Conservation (phyloP, 1,139 yeast species). For the Meyerozyma carpophila region DNA sequence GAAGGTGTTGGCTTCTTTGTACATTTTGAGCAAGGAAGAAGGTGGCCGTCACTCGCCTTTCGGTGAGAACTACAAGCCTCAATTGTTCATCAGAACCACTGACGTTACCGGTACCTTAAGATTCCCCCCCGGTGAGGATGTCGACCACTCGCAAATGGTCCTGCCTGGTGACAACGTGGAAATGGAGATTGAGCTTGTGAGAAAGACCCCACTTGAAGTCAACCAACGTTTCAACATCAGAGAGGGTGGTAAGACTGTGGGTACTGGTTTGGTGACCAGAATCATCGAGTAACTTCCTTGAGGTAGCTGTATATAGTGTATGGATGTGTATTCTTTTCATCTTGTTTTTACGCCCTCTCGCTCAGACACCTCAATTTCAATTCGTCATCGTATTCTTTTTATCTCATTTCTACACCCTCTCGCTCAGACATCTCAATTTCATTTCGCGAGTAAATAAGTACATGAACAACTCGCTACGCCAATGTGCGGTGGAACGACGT, state of each 20-base stretch:
- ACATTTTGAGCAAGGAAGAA: constrained; percentile 91
- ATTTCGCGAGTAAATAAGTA: neutral
- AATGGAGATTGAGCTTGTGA: constrained; percentile 87
- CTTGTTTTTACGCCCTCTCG: neutral
- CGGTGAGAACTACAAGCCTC: constrained; percentile 97
- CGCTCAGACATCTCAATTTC: neutral
- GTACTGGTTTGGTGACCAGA: constrained; percentile 96
- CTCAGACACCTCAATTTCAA: no score
- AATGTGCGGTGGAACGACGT: constrained; percentile 10
- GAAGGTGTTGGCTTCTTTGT: constrained; percentile 89
- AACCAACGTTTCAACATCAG: constrained; percentile 98
- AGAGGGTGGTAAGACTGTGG: constrained; percentile 99
- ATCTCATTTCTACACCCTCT: neutral
- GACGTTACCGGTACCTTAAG: constrained; percentile 88
- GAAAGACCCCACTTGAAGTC: constrained; percentile 90
- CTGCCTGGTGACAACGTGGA: constrained; percentile 99
- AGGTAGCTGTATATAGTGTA: constrained; percentile 4
- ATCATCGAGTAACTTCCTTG: constrained; percentile 56
- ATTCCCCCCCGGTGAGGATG: constrained; percentile 84
- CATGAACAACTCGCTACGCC: constrained; percentile 12
- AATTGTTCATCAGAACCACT: constrained; percentile 92
- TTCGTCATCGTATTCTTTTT: constrained; percentile 15
- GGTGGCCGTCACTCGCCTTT: constrained; percentile 99
- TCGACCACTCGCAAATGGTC: constrained; percentile 81
- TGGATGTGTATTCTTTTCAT: constrained; percentile 1